These are phyloP conservation scores for Saccharomycopsis fibuligera DNA, from an alignment of 805 yeast species.

Conservation along the genomic window DNA sequence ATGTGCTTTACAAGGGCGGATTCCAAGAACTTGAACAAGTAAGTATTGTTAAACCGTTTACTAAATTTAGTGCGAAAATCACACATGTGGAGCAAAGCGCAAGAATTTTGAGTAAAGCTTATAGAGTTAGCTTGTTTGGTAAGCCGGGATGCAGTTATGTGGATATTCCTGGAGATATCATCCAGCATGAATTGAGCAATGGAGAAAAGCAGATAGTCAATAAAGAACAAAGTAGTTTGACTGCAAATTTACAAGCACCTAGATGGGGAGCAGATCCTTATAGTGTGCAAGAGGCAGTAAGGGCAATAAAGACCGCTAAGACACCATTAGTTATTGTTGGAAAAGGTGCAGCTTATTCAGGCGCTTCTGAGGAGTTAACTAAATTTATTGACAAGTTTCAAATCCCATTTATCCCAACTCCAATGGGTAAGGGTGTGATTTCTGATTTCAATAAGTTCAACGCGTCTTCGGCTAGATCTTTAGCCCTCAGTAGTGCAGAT, in stretches of 20 bases:
- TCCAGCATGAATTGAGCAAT: neutral
- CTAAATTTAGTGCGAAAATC: constrained; percentile 48
- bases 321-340: constrained; percentile 56
- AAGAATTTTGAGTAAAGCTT: constrained; percentile 33
- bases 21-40: constrained; percentile 70
- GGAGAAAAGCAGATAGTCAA: neutral
- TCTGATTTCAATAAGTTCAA: constrained; percentile 43
- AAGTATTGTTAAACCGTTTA: constrained; percentile 38
- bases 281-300: constrained; percentile 32
- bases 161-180: constrained; percentile 49
- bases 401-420: constrained; percentile 62
- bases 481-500: constrained; percentile 52
- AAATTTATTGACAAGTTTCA: constrained; percentile 36
- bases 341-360: constrained; percentile 53
- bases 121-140: constrained; percentile 39
- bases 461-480: constrained; percentile 57
- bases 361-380: constrained; percentile 35
- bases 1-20: constrained; percentile 50
- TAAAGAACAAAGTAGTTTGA: too few relatives aligned
- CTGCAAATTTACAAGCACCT: constrained; percentile 21
- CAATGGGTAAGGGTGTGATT: constrained; percentile 73
- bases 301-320: constrained; percentile 30
- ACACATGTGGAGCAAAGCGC: constrained; percentile 24
- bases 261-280: constrained; percentile 31
- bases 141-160: constrained; percentile 57